These are phyloP conservation scores for Coniosporium tulheliwenetii DNA, from an alignment of 2,329 filamentous ascomycete genomes.

Conservation along the genomic window DNA sequence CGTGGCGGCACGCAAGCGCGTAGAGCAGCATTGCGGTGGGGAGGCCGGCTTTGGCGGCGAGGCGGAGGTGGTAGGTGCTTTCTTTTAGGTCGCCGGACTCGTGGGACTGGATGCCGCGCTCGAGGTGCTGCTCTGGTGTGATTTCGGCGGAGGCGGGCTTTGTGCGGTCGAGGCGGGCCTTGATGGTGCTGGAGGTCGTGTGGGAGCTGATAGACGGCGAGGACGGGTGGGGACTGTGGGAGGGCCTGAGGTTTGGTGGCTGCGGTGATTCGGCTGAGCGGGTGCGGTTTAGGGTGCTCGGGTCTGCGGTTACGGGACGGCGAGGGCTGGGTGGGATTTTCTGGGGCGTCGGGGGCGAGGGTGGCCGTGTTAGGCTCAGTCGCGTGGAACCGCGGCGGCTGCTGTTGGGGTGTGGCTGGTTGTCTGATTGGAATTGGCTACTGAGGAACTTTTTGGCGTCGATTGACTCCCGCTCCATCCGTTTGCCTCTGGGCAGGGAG, in stretches of 20 bases:
- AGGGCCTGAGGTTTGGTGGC: neutral
- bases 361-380: slow-evolving; percentile 11
- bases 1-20: slow-evolving; percentile 84
- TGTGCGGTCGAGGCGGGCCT: slow-evolving; percentile 33
- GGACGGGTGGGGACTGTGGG: slow-evolving; percentile 5
- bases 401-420: neutral
- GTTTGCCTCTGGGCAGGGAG: slow-evolving; percentile 65
- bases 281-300: slow-evolving; percentile 6
- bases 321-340: neutral
- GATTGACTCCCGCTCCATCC: slow-evolving; percentile 51
- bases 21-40: slow-evolving; percentile 94
- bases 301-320: neutral
- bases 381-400: neutral
- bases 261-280: slow-evolving; percentile 13
- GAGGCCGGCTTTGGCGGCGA: slow-evolving; percentile 72
- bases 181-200: slow-evolving; percentile 16
- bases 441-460: slow-evolving; percentile 17
- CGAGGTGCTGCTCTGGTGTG: slow-evolving; percentile 74
- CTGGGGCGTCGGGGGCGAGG: slow-evolving; percentile 15
- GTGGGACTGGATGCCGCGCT: slow-evolving; percentile 80
- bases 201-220: slow-evolving; percentile 19
- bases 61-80: slow-evolving; percentile 87
- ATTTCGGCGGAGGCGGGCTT: slow-evolving; percentile 29
- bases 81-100: slow-evolving; percentile 66
- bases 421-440: too few species aligned